Percentiles rank a stretch among this genome's conserved stretches.
Conservation (phyloP, 768 basidiomycete species). For the Imleria badia region DNA sequence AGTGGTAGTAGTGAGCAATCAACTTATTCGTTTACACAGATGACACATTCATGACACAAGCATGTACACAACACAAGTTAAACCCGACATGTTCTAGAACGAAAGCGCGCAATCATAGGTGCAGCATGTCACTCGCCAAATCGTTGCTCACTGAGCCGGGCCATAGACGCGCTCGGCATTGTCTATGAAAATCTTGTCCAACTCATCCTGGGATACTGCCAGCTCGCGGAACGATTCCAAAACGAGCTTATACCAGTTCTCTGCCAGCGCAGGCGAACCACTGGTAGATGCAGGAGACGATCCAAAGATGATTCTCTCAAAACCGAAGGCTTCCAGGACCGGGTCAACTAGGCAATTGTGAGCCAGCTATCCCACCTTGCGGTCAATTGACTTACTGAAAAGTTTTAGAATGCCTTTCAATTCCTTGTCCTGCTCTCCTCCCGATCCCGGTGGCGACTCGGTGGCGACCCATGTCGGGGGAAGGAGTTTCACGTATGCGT, state of each 20-base stretch:
- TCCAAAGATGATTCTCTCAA: constrained; percentile 79
- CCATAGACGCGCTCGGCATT: constrained; percentile 48
- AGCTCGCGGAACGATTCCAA: constrained; percentile 78
- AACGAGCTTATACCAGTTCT: constrained; percentile 81
- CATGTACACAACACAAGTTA: too few relatives aligned
- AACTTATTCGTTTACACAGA: too few relatives aligned
- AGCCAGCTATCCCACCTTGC: background rate
- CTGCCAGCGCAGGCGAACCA: constrained; percentile 47
- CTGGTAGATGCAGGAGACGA: constrained; percentile 63
- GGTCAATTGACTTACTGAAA: constrained; percentile 60
- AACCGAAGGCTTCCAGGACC: constrained; percentile 83
- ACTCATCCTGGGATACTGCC: constrained; percentile 71
- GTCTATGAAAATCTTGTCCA: constrained; percentile 71
- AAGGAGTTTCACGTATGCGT: constrained; percentile 68
- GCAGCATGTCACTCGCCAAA: background rate
- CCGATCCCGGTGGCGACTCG: constrained; percentile 37
- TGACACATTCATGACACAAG: too few relatives aligned
- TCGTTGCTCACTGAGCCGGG: constrained; percentile 3
- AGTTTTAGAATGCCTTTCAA: constrained; percentile 73
- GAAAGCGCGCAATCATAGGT: background rate
- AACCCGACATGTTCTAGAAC: background rate
- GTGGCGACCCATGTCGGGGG: constrained; percentile 71
- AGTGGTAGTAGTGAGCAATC: background rate
- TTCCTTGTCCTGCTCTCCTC: constrained; percentile 39
- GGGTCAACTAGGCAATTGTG: constrained; percentile 58